phyloP scores from a whole-genome alignment of 1,284 basidiomycete genomes.

The Cerrena zonata region DNA sequence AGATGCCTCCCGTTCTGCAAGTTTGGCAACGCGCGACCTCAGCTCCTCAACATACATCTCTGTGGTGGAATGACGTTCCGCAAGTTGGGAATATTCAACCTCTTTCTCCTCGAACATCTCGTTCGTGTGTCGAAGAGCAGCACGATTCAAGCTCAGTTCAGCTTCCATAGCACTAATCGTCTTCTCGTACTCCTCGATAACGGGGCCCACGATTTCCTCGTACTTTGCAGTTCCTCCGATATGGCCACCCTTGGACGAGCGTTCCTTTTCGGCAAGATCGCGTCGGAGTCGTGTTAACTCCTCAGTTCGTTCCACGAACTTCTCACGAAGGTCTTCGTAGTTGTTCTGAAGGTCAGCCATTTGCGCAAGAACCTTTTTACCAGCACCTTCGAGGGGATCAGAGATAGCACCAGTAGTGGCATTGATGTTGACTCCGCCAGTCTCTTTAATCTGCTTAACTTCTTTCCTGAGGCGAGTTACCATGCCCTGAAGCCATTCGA shows the following conservation, averaged over 20 bases:
- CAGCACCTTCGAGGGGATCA: conserved; percentile 42
- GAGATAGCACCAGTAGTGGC: conserved; percentile 14
- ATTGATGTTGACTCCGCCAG: conserved; percentile 31
- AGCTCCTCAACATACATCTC: conserved; percentile 87
- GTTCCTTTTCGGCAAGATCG: conserved; percentile 70
- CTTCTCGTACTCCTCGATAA: conserved; percentile 98
- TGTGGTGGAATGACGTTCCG: conserved; percentile 68
- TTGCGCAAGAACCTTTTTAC: conserved; percentile 69
- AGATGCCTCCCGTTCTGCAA: conserved; percentile 83
- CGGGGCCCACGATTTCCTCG: conserved; percentile 93
- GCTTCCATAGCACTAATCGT: conserved; percentile 93
- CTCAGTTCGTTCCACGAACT: conserved; percentile 80
- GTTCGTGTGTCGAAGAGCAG: conserved; percentile 84
- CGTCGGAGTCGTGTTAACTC: conserved; percentile 75
- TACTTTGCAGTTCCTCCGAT: conserved; percentile 76
- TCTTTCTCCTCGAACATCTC: conserved; percentile 89
- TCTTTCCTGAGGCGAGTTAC: conserved; percentile 83
- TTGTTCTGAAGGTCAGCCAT: conserved; percentile 76
- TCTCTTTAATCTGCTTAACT: conserved; percentile 70
- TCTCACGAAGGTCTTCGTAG: conserved; percentile 78
- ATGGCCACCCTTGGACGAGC: conserved; percentile 48
- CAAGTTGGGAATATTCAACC: conserved; percentile 61
- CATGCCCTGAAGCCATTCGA: conserved; percentile 90
- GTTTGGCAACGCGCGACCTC: conserved; percentile 70
- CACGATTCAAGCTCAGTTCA: conserved; percentile 84